phyloP scores from a whole-genome alignment of 495 filamentous ascomycete species.

The Penicillium bovifimosum region DNA sequence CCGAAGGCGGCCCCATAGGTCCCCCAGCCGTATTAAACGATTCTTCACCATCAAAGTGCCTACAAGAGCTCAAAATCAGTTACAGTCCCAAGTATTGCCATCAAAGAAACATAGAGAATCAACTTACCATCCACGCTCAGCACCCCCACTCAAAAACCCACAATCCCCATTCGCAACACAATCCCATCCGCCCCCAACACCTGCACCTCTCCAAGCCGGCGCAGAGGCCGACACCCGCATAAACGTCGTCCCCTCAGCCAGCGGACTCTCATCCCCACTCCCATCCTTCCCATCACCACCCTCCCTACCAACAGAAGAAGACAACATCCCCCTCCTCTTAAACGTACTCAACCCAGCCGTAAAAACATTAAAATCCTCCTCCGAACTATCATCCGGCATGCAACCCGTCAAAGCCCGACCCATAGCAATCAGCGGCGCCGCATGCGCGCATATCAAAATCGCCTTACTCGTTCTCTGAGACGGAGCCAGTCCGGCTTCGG shows the following conservation, averaged over 20 bases:
- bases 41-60: constrained; percentile 75
- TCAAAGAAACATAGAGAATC: constrained; percentile 14
- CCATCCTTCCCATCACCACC: constrained; percentile 22
- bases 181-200: constrained; percentile 76
- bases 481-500: constrained; percentile 21
- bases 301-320: not conserved
- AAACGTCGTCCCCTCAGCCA: constrained; percentile 29
- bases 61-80: constrained; percentile 27
- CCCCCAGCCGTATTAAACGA: constrained; percentile 48
- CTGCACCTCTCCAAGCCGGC: constrained; percentile 57
- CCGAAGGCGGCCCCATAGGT: constrained; percentile 28
- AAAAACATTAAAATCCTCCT: constrained; percentile 80
- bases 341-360: constrained; percentile 76
- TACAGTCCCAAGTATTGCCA: not conserved
- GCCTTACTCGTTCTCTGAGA: constrained; percentile 43
- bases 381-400: constrained; percentile 61
- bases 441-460: constrained; percentile 83
- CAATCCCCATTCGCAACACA: constrained; percentile 78
- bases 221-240: constrained; percentile 21
- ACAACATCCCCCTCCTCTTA: constrained; percentile 19
- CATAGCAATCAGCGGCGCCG: constrained; percentile 78
- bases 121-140: constrained; percentile 85
- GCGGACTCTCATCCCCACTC: constrained; percentile 13
- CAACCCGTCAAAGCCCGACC: constrained; percentile 71
- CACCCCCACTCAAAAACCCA: constrained; percentile 67